These are phyloP conservation scores for Dictyostelium citrinum DNA, from an alignment of 78 protist species.

Conservation along the genomic window DNA sequence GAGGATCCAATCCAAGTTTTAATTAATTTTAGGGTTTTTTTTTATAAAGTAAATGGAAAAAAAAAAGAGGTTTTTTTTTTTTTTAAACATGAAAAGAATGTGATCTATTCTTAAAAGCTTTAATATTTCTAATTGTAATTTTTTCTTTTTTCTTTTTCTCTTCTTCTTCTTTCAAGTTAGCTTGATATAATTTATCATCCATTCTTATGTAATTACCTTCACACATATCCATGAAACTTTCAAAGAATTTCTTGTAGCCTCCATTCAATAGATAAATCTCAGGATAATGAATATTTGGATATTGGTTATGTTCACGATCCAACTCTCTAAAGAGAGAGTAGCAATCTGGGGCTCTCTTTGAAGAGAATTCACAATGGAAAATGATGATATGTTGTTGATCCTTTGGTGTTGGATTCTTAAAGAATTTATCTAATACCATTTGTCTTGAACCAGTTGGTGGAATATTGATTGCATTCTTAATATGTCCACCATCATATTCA, in stretches of 20 bases:
- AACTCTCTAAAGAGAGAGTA: slow-evolving; percentile 55
- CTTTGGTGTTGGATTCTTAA: neutral
- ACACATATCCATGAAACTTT: slow-evolving; percentile 32
- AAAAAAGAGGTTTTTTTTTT: too few relatives aligned
- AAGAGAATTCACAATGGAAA: slow-evolving; percentile 90
- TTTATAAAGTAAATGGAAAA: too few relatives aligned
- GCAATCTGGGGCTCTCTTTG: slow-evolving; percentile 85
- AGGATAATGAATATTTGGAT: slow-evolving; percentile 83
- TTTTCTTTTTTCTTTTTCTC: slow-evolving; percentile 56
- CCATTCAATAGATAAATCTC: slow-evolving; percentile 81
- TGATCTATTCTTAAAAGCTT: slow-evolving; percentile 29
- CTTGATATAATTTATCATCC: slow-evolving; percentile 29
- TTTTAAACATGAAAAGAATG: slow-evolving; percentile 53
- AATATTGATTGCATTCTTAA: slow-evolving; percentile 82
- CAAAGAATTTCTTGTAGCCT: slow-evolving; percentile 83
- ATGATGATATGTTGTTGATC: slow-evolving; percentile 59
- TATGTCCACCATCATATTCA: slow-evolving; percentile 89
- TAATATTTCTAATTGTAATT: slow-evolving; percentile 1
- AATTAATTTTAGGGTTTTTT: neutral
- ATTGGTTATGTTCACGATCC: slow-evolving; percentile 69
- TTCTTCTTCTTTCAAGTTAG: slow-evolving; percentile 37
- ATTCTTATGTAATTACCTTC: slow-evolving; percentile 16
- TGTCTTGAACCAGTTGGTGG: slow-evolving; percentile 9
- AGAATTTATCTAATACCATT: slow-evolving; percentile 19
- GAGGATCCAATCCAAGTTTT: neutral